Percentiles rank a stretch among this genome's conserved stretches.
Evolutionary conservation across 805 yeast genomes (phyloP).

Genomic region (Hanseniaspora nectarophila): DNA sequence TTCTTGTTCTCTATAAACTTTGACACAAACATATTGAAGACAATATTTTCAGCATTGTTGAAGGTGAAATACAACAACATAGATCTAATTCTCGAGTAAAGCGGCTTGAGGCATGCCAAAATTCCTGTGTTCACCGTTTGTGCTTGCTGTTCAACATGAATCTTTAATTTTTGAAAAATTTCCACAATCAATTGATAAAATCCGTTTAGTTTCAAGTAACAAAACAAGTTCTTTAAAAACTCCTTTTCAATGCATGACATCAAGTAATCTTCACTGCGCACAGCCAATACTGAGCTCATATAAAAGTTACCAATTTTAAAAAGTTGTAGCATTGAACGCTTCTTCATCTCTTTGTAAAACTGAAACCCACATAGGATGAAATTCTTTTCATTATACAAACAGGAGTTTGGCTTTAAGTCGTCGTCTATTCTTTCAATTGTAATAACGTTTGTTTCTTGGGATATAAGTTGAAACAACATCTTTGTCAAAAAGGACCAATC

Average conservation of each 20-base stretch:
- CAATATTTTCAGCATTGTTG: neutral
- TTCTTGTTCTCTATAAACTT: neutral
- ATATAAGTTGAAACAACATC: slow-evolving; percentile 18
- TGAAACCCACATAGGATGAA: slow-evolving; percentile 29
- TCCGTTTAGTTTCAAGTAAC: slow-evolving; percentile 22
- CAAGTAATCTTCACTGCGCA: neutral
- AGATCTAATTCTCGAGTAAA: neutral
- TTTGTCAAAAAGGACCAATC: slow-evolving; percentile 21
- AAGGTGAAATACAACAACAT: neutral
- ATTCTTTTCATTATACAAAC: slow-evolving; percentile 23
- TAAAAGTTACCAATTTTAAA: slow-evolving; percentile 26
- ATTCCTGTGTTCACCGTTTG: neutral
- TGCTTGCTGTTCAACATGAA: neutral
- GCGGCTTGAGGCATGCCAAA: neutral
- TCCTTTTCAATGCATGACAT: slow-evolving; percentile 19
- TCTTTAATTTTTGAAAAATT: slow-evolving; percentile 5
- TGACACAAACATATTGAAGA: neutral
- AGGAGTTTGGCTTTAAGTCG: slow-evolving; percentile 16
- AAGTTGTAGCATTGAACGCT: slow-evolving; percentile 26
- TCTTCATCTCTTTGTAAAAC: slow-evolving; percentile 27
- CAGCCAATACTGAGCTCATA: slow-evolving; percentile 26
- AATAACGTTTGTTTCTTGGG: slow-evolving; percentile 11
- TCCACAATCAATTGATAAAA: slow-evolving; percentile 20
- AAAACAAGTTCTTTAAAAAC: slow-evolving; percentile 20
- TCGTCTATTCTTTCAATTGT: slow-evolving; percentile 11